A percentile compares a stretch with the other conserved stretches of the same genome.
These are phyloP conservation scores for Aspergillus brunneoviolaceus DNA, from an alignment of 2,329 filamentous ascomycete genomes.

Conservation along the genomic window DNA sequence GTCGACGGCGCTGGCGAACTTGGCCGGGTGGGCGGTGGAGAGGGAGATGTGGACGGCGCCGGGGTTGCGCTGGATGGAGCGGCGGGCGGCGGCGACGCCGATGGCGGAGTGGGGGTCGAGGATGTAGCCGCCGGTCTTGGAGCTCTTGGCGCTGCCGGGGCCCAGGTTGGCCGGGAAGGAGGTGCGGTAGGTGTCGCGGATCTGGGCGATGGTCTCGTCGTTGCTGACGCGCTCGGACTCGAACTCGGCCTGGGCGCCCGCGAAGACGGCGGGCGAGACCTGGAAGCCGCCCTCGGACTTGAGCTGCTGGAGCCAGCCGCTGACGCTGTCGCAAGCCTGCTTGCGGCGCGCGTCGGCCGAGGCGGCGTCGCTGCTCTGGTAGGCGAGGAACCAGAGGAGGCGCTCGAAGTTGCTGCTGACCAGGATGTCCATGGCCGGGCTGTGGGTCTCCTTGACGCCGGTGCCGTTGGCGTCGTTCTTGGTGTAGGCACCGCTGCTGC, in stretches of 20 bases:
- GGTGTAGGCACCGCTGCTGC: conserved; percentile 76
- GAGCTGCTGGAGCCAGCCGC: conserved; percentile 73
- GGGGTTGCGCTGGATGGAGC: conserved; percentile 61
- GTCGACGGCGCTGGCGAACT: conserved; percentile 85
- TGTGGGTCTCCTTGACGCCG: conserved; percentile 86
- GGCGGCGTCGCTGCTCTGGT: conserved; percentile 58
- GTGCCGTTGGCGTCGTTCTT: conserved; percentile 67
- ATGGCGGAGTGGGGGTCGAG: conserved; percentile 93
- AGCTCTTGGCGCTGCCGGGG: conserved; percentile 32
- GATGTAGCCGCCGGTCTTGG: conserved; percentile 65
- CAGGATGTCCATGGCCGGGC: conserved; percentile 96
- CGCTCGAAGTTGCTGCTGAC: conserved; percentile 97
- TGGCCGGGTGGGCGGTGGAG: conserved; percentile 92
- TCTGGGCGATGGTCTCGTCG: conserved; percentile 66
- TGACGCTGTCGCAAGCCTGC: conserved; percentile 69
- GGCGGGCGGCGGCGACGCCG: conserved; percentile 72
- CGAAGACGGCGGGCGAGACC: conserved; percentile 72
- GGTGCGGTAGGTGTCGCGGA: conserved; percentile 56
- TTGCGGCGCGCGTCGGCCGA: conserved; percentile 48
- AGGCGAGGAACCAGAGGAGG: conserved; percentile 84
- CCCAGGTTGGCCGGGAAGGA: conserved; percentile 52
- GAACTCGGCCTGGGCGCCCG: conserved; percentile 70
- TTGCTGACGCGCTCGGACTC: conserved; percentile 71
- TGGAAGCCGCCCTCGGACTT: conserved; percentile 81
- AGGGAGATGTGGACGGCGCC: conserved; percentile 72